Evolutionary conservation across 345 rosid genomes (phyloP), one percentile per base, ranked within the genome.

Genomic region (Excoecaria agallocha): DNA sequence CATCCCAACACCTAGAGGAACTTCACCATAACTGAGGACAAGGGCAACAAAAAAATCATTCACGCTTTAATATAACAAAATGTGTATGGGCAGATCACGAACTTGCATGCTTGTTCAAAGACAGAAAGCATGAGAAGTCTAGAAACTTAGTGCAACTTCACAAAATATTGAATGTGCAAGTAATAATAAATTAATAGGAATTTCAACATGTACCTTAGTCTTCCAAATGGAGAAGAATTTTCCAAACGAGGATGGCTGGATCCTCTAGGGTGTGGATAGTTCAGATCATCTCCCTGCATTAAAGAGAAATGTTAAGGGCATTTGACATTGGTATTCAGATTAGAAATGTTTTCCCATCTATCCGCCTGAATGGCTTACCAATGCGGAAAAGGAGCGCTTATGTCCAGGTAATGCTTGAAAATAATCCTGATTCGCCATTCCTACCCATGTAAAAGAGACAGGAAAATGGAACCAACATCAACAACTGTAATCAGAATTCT

Each of bases 241-340:
- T 74, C 82, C n/a, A 49, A 0, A 8, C 71, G 52, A 22, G 55
- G 4, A 63, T 45, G 74, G 16, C 30, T 39, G 39, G 69, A 48
- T 39, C 45, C 74, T 79, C 82, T 74, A 55, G 57, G 74, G 61
- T 79, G 74, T 68, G 66, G 45, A 55, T 60, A 57, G 17, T 62
- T 55, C 12, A 54, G 45, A 58, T 73, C 71, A 61, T 68, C 69
- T 37, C 64, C 81, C 81, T 78, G 74, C 74, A 68, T 58, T n/a
- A 71, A 6, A 66, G 12, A 38, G 50, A 56, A 22, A 46, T 17
- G 7, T 41, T 22, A 8, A 5, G 11, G 66, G 35, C 45, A 17
- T 12, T 12, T 25, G 50, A 55, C 70, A 58, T 48, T 38, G 39
- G 71, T 30, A 52, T 16, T 6, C 12, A 48, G 12, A 10, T 35